These are phyloP conservation scores for Hymenochaete sp. DNA, from an alignment of 1,284 basidiomycete genomes.

Conservation along the genomic window DNA sequence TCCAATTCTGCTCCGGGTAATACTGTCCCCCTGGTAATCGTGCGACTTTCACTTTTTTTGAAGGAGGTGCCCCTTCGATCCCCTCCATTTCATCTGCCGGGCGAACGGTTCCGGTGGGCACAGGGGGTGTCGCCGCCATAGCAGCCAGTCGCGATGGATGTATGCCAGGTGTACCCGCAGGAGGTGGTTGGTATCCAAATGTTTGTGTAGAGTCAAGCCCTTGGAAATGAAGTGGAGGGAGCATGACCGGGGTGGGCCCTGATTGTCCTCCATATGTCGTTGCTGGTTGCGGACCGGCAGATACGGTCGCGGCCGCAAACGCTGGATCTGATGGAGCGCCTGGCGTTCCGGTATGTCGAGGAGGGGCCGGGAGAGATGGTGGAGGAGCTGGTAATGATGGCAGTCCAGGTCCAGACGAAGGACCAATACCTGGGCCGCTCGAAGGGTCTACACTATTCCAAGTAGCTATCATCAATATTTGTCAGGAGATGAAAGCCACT, in stretches of 20 bases:
- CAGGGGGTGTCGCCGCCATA: slow-evolving; percentile 21
- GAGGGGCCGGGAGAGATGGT: slow-evolving; percentile 57
- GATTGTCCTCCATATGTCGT: slow-evolving; percentile 47
- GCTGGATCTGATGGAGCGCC: slow-evolving; percentile 37
- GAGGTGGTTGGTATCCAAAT: slow-evolving; percentile 67
- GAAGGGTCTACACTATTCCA: slow-evolving; percentile 53
- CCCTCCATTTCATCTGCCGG: slow-evolving; percentile 76
- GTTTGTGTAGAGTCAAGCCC: slow-evolving; percentile 67
- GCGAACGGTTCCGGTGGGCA: slow-evolving; percentile 51
- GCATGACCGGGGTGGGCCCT: slow-evolving; percentile 58
- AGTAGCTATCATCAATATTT: slow-evolving; percentile 17
- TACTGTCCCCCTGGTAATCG: slow-evolving; percentile 73
- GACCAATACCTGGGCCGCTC: slow-evolving; percentile 78
- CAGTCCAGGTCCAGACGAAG: slow-evolving; percentile 50
- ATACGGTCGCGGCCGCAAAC: slow-evolving; percentile 66
- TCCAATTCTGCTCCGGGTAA: slow-evolving; percentile 83
- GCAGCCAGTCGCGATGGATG: slow-evolving; percentile 37
- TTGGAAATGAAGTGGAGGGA: slow-evolving; percentile 75
- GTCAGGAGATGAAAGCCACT: slow-evolving; percentile 11
- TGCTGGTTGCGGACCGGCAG: slow-evolving; percentile 73
- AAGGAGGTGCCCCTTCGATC: slow-evolving; percentile 46
- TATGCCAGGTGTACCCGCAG: slow-evolving; percentile 29
- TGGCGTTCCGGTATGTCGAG: slow-evolving; percentile 28
- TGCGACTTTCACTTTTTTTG: slow-evolving; percentile 76
- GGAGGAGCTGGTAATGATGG: slow-evolving; percentile 56